Evolutionary conservation across 1,284 basidiomycete genomes (phyloP).

Genomic region (Fomitopsis schrenkii): DNA sequence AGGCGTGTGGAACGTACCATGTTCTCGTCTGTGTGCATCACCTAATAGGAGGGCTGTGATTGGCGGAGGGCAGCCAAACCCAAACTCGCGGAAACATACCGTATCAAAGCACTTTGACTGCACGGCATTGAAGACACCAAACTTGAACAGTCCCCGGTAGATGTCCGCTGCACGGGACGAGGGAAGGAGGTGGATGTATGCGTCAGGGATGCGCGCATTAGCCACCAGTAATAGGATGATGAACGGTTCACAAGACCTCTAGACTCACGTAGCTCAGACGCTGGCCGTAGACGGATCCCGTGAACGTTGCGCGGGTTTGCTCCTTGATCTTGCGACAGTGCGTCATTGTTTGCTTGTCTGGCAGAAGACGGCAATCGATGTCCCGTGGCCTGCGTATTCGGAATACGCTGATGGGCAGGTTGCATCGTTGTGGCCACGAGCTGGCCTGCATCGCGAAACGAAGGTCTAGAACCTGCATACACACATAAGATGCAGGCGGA

Average conservation of each 20-base stretch:
- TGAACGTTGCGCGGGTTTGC: slow-evolving; percentile 35
- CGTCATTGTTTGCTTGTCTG: neutral
- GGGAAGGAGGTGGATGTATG: slow-evolving; percentile 8
- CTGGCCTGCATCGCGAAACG: neutral
- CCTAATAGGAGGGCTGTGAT: slow-evolving; percentile 35
- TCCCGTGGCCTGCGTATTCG: neutral
- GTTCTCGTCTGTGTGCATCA: slow-evolving; percentile 69
- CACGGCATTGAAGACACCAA: slow-evolving; percentile 86
- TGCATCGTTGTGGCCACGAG: neutral
- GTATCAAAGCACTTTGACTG: slow-evolving; percentile 81
- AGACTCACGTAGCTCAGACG: slow-evolving; percentile 66
- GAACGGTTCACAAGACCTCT: neutral
- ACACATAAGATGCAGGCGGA: neutral
- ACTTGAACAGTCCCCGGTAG: slow-evolving; percentile 80
- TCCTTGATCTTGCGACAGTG: slow-evolving; percentile 10
- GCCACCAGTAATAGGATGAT: neutral
- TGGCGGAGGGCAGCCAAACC: neutral
- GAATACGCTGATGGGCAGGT: neutral
- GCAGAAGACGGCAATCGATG: neutral
- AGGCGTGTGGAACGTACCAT: slow-evolving; percentile 43
- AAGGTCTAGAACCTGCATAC: slow-evolving; percentile 3
- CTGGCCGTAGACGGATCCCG: slow-evolving; percentile 56
- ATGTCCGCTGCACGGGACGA: slow-evolving; percentile 60
- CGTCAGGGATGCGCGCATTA: slow-evolving; percentile 11
- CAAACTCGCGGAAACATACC: slow-evolving; percentile 37